Base-by-base conservation (phyloP, 768 basidiomycete genomes). In the Infundibulicybe gibba region DNA sequence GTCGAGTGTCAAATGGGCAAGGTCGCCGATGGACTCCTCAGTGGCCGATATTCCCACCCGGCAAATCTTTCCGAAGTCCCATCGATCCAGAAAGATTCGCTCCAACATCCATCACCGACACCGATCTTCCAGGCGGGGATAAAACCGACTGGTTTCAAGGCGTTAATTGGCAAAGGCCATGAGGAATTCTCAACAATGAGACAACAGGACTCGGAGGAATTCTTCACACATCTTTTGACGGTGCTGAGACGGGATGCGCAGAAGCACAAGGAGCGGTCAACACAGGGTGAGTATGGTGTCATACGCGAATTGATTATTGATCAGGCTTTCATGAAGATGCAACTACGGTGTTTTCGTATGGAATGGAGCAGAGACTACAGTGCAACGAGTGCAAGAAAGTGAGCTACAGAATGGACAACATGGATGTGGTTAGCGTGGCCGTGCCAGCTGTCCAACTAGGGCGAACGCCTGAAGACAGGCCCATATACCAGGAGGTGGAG, bases 161-260 rank as follows among this genome's bases (percentile, higher is more conserved):
- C 83, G 4, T 77, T 98, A 9, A 80, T 98, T 32, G 95, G 95
- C 2, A 90, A 87, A 54, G 93, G 91, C 1, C 97, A 98, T 57
- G 80, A 80, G 30, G 97, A 97, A 66, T 98, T 98, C 57, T 74
- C 88, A 31, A 98, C 94, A 40, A 98, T 97, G 94, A 77, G 81
- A 44, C 95, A 99, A 64, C 97, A 98, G 61, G 97, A 99, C 58
- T 83, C 94, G 5, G 93, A 95, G 59, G 95, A 98, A 66, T 98
- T 97, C 69, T 76, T 99, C 45, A 76, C 80, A 32, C 81, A 95
- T 65, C 68, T 98, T 2, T 57, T 98, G 44, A 84, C 81, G 4
- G 72, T 80, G 15, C 65, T 99, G 11, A 73, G 90, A 48, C 72
- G 87, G 54, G 76, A 89, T 54, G 72, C 74, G 32, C 77, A 79